phyloP scores from a whole-genome alignment of 257 asterid species.

The Hygrophila difformis region DNA sequence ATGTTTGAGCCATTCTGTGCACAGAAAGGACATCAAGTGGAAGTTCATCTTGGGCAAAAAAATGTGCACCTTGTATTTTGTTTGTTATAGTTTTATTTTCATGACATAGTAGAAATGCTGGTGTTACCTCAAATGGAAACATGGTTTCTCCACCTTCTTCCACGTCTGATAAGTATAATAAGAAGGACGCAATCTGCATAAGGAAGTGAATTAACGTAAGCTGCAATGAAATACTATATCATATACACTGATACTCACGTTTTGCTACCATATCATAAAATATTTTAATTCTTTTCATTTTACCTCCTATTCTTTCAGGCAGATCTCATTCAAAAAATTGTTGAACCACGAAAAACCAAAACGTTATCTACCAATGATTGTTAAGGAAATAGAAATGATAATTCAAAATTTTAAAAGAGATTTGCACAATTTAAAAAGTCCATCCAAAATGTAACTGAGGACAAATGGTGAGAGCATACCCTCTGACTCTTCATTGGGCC shows the following conservation, averaged over 20 bases:
- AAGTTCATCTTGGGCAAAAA: conserved; percentile 1
- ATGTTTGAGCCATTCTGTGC: conserved; percentile 58
- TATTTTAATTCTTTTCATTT: neutral
- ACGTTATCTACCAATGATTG: neutral
- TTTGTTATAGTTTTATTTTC: neutral
- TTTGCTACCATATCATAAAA: neutral
- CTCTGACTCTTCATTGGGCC: conserved; percentile 83
- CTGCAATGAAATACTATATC: too few relatives aligned
- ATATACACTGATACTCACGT: neutral
- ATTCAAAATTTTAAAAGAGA: neutral
- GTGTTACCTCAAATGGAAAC: conserved; percentile 80
- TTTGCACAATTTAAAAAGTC: neutral
- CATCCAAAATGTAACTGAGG: neutral
- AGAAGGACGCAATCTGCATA: conserved; percentile 69
- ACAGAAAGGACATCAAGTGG: conserved; percentile 9
- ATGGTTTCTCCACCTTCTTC: conserved; percentile 97
- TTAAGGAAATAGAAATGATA: neutral
- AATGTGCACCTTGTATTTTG: too few relatives aligned
- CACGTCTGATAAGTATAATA: conserved; percentile 75
- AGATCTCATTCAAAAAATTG: neutral
- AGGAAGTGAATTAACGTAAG: too few relatives aligned
- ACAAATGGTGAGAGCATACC: conserved; percentile 26
- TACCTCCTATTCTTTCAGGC: neutral
- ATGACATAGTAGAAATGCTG: neutral
- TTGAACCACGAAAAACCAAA: neutral